Evolutionary conservation across 2,329 filamentous ascomycete genomes (phyloP), one percentile per base, ranked within the genome.

Genomic region (Exserohilum rostratum): DNA sequence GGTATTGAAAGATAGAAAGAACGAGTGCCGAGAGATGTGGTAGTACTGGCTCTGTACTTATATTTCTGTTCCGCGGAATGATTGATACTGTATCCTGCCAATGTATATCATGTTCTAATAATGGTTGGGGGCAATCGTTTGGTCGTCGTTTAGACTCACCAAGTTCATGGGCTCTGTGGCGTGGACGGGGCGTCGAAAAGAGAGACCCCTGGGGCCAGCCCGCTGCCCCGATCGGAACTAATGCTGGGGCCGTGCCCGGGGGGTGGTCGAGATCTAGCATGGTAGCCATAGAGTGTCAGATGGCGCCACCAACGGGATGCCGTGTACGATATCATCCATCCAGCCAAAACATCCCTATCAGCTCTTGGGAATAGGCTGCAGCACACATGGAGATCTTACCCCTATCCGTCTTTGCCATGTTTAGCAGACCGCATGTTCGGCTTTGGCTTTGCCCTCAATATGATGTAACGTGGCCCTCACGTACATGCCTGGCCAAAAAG

Each of bases 161-260:
- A 18, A 13, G 29, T 15, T 42, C 18, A 22, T 22, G 18, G 13
- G 11, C 6, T 10, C 13, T 3, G 38, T 49, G 46, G 46, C 43
- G 43, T 46, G 9, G 15, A 27, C n/a, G 27, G 20, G 30, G 38
- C 37, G 18, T 49, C 37, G 27, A 40, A 20, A 37, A 30, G 29
- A 15, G 37, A 48, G 17, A 33, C 34, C 39, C 30, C 20, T 37
- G 33, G 48, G 46, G 51, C 17, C 6, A 5, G 25, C 20, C 53
- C 53, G 34, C 29, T 43, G 46, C 53, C 53, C 53, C 53, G 43
- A 25, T 17, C 20, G 34, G 50, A 50, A 44, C 46, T 45, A 13
- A 18, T 34, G 29, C 20, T 44, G 38, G 22, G 18, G 40, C 43
- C 27, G 13, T 29, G 42, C 31, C 34, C 40, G 29, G 33, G 11